Evolutionary conservation across 495 filamentous ascomycete genomes (phyloP), one percentile per base, ranked within the genome.

Genomic region (Astrothelium macrocarpum): DNA sequence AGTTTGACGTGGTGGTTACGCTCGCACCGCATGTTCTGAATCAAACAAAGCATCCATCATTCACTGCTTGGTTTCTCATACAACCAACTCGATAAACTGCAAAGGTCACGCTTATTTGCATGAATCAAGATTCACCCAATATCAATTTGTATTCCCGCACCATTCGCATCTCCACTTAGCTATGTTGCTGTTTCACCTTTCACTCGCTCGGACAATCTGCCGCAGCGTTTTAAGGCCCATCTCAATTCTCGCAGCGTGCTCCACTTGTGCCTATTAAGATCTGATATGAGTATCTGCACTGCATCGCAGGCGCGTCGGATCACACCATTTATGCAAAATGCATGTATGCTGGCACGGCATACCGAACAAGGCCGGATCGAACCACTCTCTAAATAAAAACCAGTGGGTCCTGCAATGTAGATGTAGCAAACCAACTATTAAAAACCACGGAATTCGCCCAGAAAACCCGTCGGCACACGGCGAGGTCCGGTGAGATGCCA

Each of bases 1-100:
- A 49, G 26, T 29, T 56, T 56, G 49, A 56, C 49, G 49, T 56
- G 25, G 23, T 56, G 49, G 49, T 56, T 56, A 56, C 49, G 49
- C 49, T 56, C 2, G 25, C 25, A 29, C 49, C 16, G 49, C 49
- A 29, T 56, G 16, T 20, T 29, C 49, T 29, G 5, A 56, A 56
- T 56, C 25, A 29, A 56, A 56, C 49, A 20, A 56, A 11, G 49
- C 25, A 9, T 56, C 16, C 29, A 7, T n/a, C 11, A 26, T 28
- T 56, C 20, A 25, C 10, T 20, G 25, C 12, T 5, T 16, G 49
- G 49, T 25, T 29, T 26, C 49, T 25, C 20, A 10, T 25, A 56
- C 49, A 9, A 29, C 2, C 9, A 26, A 25, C 23, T 25, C 11
- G 25, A 56, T 26, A 7, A 9, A 10, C 49, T 25, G 29, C 49